phyloP scores from a whole-genome alignment of 805 yeast species.

The Zygosaccharomyces rouxii region DNA sequence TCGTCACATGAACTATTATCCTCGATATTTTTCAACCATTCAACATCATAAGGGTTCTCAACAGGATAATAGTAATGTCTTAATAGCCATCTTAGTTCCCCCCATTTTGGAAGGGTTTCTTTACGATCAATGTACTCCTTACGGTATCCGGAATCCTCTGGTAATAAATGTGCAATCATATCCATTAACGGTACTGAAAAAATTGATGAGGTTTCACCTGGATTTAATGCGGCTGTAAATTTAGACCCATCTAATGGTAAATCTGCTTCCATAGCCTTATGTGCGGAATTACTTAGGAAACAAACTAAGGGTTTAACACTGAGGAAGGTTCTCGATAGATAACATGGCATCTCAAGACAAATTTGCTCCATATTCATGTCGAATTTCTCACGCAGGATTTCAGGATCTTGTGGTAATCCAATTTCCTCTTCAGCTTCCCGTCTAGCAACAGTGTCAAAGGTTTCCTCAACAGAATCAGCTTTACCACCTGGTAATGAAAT shows the following conservation, averaged over 20 bases:
- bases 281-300: slow-evolving; percentile 42
- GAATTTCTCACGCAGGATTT: slow-evolving; percentile 38
- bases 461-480: slow-evolving; percentile 64
- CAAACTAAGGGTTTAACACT: slow-evolving; percentile 82
- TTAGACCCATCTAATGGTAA: slow-evolving; percentile 32
- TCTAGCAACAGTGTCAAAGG: slow-evolving; percentile 68
- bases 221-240: slow-evolving; percentile 49
- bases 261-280: slow-evolving; percentile 24
- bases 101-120: slow-evolving; percentile 52
- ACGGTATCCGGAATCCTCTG: slow-evolving; percentile 6
- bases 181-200: slow-evolving; percentile 69
- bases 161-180: slow-evolving; percentile 36
- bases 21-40: slow-evolving; percentile 58
- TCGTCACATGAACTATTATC: slow-evolving; percentile 59
- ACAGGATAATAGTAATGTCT: slow-evolving; percentile 60
- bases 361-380: slow-evolving; percentile 61
- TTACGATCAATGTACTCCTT: slow-evolving; percentile 35
- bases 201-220: slow-evolving; percentile 70
- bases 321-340: slow-evolving; percentile 72
- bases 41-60: slow-evolving; percentile 48
- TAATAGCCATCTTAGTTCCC: slow-evolving; percentile 63
- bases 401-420: slow-evolving; percentile 56
- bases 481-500: slow-evolving; percentile 93
- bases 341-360: slow-evolving; percentile 61
- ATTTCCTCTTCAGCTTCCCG: slow-evolving; percentile 87